Conservation (phyloP, 2,329 filamentous ascomycete species). For the Fusarium anthophilum region DNA sequence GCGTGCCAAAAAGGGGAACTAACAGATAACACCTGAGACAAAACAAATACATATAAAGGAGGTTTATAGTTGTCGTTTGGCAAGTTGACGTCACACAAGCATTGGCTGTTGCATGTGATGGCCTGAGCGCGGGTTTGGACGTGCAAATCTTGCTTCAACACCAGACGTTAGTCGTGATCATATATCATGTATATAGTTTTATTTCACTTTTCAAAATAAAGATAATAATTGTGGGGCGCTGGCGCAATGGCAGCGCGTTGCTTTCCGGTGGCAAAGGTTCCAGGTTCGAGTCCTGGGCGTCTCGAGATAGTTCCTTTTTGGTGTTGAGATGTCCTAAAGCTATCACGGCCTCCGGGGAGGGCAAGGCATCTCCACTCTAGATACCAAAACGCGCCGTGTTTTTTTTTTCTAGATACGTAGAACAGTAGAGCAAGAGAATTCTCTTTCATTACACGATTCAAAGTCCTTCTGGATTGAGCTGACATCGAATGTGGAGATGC, state of each 20-base stretch:
- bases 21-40: rapidly evolving
- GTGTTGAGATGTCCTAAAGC: neutral
- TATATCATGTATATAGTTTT: too few relatives aligned
- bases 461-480: neutral
- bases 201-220: too few relatives aligned
- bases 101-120: too few relatives aligned
- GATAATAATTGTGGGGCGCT: too few relatives aligned
- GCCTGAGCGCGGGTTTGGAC: rapidly evolving
- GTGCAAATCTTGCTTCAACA: neutral
- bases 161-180: too few relatives aligned
- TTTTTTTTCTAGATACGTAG: too few relatives aligned
- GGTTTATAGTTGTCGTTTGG: too few relatives aligned
- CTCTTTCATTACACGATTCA: too few relatives aligned
- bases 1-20: rapidly evolving
- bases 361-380: too few relatives aligned
- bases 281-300: conserved; percentile 50
- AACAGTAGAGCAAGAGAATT: too few relatives aligned
- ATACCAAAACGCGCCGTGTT: too few relatives aligned
- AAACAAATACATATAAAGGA: rapidly evolving
- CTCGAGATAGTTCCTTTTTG: neutral
- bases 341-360: neutral
- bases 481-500: neutral
- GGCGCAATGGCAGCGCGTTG: conserved; percentile 44
- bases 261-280: conserved; percentile 50
- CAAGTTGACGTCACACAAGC: too few relatives aligned